Conservation (phyloP, 2,329 filamentous ascomycete genomes). For the Cladosporium sp. region DNA sequence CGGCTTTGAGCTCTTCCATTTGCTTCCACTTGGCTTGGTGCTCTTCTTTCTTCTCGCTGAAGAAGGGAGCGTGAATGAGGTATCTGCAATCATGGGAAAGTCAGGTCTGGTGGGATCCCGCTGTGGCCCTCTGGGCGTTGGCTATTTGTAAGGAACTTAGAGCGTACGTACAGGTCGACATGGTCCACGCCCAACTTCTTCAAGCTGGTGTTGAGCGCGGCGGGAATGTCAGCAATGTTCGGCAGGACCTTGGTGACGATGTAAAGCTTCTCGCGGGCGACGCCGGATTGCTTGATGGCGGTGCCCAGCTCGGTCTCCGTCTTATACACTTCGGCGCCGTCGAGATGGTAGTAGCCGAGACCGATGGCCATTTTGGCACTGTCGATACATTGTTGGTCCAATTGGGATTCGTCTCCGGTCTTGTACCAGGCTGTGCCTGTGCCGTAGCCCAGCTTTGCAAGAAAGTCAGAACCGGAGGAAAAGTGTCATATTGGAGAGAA, state of each 20-base stretch:
- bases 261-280: conserved; percentile 45
- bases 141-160: background rate
- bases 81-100: conserved; percentile 40
- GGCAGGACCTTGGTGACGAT: conserved; percentile 55
- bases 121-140: background rate
- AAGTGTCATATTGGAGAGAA: background rate
- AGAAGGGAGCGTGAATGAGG: conserved; percentile 60
- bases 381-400: conserved; percentile 57
- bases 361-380: conserved; percentile 60
- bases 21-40: conserved; percentile 56
- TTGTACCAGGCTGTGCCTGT: conserved; percentile 67
- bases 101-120: no score
- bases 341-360: conserved; percentile 67
- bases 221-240: conserved; percentile 53
- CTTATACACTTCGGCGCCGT: conserved; percentile 64
- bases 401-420: conserved; percentile 42
- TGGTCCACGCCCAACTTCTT: conserved; percentile 58
- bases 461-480: no score
- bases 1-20: conserved; percentile 56
- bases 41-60: conserved; percentile 49
- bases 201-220: conserved; percentile 52
- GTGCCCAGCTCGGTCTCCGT: conserved; percentile 48
- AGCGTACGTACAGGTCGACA: conserved; percentile 55
- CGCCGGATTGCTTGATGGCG: conserved; percentile 41
- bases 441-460: conserved; percentile 62